These are phyloP conservation scores for Erythrobasidium hasegawianum DNA, from an alignment of 1,284 basidiomycete species.

Conservation along the genomic window DNA sequence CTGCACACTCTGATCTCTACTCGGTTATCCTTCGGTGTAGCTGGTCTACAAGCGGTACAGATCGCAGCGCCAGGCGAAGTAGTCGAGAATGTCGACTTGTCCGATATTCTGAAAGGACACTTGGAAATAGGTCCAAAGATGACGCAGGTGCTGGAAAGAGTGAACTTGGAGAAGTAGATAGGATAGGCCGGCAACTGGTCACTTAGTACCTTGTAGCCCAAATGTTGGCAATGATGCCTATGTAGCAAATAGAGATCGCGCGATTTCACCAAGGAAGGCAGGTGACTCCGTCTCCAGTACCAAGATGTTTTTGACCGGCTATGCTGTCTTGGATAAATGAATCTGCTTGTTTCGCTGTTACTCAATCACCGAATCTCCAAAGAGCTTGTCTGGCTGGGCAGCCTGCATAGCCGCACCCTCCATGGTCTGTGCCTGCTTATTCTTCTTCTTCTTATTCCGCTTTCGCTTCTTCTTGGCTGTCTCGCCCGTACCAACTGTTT, in stretches of 20 bases:
- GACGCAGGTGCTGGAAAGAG: slow-evolving; percentile 20
- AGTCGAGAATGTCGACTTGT: slow-evolving; percentile 33
- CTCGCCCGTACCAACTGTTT: background rate
- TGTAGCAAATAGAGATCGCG: too few relatives aligned
- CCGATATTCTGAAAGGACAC: slow-evolving; percentile 33
- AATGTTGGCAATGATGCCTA: too few relatives aligned
- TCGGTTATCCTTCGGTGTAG: slow-evolving; percentile 50
- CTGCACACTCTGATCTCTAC: slow-evolving; percentile 53
- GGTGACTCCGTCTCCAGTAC: too few relatives aligned
- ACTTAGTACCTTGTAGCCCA: too few relatives aligned
- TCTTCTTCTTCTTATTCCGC: slow-evolving; percentile 31
- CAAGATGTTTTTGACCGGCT: too few relatives aligned
- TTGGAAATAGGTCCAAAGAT: slow-evolving; percentile 31
- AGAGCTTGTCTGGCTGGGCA: slow-evolving; percentile 7
- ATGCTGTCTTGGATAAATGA: too few relatives aligned
- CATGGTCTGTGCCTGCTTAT: background rate
- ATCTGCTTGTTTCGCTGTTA: too few relatives aligned
- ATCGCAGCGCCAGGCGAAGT: slow-evolving; percentile 37
- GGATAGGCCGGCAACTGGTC: background rate
- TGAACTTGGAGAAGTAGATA: slow-evolving; percentile 15
- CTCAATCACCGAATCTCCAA: slow-evolving; percentile 29
- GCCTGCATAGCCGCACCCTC: background rate
- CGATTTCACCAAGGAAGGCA: too few relatives aligned
- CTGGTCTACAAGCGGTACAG: slow-evolving; percentile 50
- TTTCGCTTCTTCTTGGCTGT: slow-evolving; percentile 18